Percentiles rank a stretch among this genome's conserved stretches.
Conservation (phyloP, 495 filamentous ascomycete genomes). For the Pseudevernia furfuracea region DNA sequence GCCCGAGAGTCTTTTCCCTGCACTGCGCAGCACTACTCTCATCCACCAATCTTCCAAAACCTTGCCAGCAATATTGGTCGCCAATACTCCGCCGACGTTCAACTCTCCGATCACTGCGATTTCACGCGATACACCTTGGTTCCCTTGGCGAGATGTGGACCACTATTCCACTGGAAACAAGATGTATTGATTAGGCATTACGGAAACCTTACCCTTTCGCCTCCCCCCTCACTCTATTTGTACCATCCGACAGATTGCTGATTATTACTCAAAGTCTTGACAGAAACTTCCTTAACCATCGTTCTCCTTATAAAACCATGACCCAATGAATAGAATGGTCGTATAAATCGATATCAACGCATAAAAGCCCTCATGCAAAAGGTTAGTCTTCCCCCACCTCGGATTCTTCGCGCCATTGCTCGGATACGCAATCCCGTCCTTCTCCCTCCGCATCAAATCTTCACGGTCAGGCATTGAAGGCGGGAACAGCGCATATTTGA, state of each 20-base stretch:
- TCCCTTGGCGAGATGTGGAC: no score
- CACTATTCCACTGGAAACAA: no score
- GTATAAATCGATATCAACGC: neutral
- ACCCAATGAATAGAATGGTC: neutral
- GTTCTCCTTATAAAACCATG: neutral
- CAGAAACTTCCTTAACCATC: neutral
- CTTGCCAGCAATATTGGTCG: no score
- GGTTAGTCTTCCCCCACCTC: neutral
- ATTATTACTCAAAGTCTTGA: neutral
- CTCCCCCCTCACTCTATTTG: neutral
- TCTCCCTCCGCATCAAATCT: slow-evolving; percentile 1
- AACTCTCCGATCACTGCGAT: no score
- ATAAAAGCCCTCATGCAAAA: neutral
- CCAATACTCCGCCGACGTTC: no score
- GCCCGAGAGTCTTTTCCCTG: no score
- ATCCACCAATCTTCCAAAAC: no score
- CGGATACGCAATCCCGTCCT: neutral
- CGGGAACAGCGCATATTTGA: slow-evolving; percentile 9
- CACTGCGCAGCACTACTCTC: no score
- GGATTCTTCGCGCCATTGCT: neutral
- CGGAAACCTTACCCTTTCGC: no score
- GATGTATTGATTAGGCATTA: no score
- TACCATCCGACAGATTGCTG: neutral
- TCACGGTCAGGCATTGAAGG: slow-evolving; percentile 6
- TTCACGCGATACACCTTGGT: no score